Evolutionary conservation across 441 rosid species (phyloP).

Genomic region (Arabidopsis lyrata): DNA sequence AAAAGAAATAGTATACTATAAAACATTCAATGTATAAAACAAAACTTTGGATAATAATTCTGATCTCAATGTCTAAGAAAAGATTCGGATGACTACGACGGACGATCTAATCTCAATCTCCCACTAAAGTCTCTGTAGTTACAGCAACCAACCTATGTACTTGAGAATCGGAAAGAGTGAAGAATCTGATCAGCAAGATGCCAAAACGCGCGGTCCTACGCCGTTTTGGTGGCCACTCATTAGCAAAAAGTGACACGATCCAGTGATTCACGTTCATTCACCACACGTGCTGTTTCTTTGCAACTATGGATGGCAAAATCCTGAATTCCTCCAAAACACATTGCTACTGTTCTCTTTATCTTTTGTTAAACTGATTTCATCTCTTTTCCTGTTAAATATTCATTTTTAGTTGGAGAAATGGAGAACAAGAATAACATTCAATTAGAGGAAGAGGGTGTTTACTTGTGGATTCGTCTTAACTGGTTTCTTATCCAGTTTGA

Average conservation of each 20-base stretch:
- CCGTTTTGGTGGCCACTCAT: slow-evolving; percentile 9
- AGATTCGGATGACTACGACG: slow-evolving; percentile 24
- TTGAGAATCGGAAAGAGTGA: slow-evolving; percentile 23
- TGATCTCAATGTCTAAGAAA: not conserved
- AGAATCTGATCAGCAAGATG: slow-evolving; percentile 18
- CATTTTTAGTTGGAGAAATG: not conserved
- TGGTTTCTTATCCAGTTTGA: slow-evolving; percentile 66
- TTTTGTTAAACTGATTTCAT: slow-evolving; percentile 17
- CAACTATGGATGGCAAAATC: not conserved
- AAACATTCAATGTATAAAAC: not conserved
- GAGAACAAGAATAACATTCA: not conserved
- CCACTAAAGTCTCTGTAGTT: not conserved
- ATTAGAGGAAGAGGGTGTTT: slow-evolving; percentile 10
- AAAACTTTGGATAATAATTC: not conserved
- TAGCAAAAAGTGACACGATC: slow-evolving; percentile 23
- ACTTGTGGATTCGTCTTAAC: slow-evolving; percentile 41
- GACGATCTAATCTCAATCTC: slow-evolving; percentile 27
- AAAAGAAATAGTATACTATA: not conserved
- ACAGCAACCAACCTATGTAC: slow-evolving; percentile 25
- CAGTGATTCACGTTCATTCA: slow-evolving; percentile 29
- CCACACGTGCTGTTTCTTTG: slow-evolving; percentile 28
- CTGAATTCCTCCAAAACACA: not conserved
- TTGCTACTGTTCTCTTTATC: not conserved
- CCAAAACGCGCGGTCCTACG: slow-evolving; percentile 32
- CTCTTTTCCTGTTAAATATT: slow-evolving; percentile 29